Evolutionary conservation across 78 protist species (phyloP), one percentile per base, ranked within the genome.

Genomic region (Protostelium mycophagum): DNA sequence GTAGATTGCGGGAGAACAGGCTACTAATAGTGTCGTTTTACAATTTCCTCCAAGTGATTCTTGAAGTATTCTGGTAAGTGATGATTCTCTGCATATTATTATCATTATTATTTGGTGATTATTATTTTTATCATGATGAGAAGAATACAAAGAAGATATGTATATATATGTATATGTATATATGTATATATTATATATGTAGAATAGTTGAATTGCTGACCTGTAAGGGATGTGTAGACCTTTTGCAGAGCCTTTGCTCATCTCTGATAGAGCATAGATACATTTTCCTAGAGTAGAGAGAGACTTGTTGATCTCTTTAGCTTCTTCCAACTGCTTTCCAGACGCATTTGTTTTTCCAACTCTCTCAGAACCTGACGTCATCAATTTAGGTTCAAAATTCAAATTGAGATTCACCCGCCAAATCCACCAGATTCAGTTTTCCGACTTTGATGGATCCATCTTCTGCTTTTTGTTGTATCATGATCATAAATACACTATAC

Each of bases 261-360:
- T 51, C 10, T 89, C 92, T 5, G 95, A 86, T 34, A 95, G 91
- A 5, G 96, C 96, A 35, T 90, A 73, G 5, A 95, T 93, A 87
- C 96, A 95, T 37, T 88, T 86, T 0, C 97, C 96, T 0, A 96
- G 91, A 1, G 91, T 34, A 25, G 96, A 85, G 37, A 96, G 29
- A 9, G 97, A 95, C 38, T 89, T 88, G 91, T 96, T 96, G 84
- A 96, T 96, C 84, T 84, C 86, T 38, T 91, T 95, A 0, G 95
- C 97, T 87, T 96, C 96, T 1, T 90, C 95, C 0, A 96, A 83
- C 0, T 93, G 83, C 39, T 38, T 87, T 16, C 96, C 97, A 0
- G 63, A 89, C 0, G 96, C 93, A 28, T 88, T 88, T 16, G 97
- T 92, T 85, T 89, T 73, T 28, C 28, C 9, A 0, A 51, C 86